phyloP scores from a whole-genome alignment of 768 basidiomycete species.

The Suillus discolor region DNA sequence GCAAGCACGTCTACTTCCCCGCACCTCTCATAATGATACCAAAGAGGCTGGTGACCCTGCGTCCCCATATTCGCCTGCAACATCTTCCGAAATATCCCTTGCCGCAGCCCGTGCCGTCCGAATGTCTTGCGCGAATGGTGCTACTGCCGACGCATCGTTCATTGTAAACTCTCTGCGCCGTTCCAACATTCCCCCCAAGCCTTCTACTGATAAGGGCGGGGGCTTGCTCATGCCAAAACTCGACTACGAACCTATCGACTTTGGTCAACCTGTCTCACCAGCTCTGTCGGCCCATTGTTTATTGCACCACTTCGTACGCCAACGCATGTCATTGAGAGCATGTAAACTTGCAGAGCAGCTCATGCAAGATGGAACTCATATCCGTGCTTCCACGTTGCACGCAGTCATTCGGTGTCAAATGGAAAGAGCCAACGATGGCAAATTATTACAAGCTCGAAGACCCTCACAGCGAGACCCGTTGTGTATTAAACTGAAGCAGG shows the following conservation, averaged over 20 bases:
- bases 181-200: constrained; percentile 28
- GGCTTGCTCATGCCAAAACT: constrained; percentile 28
- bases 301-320: constrained; percentile 63
- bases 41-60: neutral
- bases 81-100: constrained; percentile 16
- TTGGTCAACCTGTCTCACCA: constrained; percentile 54
- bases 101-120: constrained; percentile 57
- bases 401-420: constrained; percentile 36
- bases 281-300: constrained; percentile 65
- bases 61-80: neutral
- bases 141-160: constrained; percentile 52
- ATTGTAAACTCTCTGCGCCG: constrained; percentile 61
- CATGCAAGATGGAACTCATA: constrained; percentile 52
- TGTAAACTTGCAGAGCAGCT: constrained; percentile 50
- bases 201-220: constrained; percentile 14
- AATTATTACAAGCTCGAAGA: constrained; percentile 19
- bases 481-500: constrained; percentile 36
- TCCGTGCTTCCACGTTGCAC: constrained; percentile 54
- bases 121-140: constrained; percentile 42
- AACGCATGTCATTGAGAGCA: constrained; percentile 50
- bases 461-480: constrained; percentile 17
- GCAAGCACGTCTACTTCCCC: constrained; percentile 13
- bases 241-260: constrained; percentile 46
- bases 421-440: constrained; percentile 18
- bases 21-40: neutral